phyloP scores from a whole-genome alignment of 2,329 filamentous ascomycete genomes.

The Coleophoma eucalyptorum region DNA sequence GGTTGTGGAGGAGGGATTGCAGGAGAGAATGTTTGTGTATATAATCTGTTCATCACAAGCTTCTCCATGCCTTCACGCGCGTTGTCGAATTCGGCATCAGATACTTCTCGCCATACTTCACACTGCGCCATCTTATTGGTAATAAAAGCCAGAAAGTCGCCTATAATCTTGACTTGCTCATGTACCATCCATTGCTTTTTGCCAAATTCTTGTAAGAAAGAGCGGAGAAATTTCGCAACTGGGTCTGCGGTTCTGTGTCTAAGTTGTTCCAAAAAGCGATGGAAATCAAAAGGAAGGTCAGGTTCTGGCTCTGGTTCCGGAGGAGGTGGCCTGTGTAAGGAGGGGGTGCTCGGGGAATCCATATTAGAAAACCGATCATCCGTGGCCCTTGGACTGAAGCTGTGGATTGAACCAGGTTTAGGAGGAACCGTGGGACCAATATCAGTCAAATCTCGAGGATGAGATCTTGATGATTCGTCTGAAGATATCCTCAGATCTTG shows the following conservation, averaged over 20 bases:
- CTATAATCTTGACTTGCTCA: constrained; percentile 98
- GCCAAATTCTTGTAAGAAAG: constrained; percentile 89
- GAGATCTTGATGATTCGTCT: constrained; percentile 5
- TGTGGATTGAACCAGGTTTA: constrained; percentile 27
- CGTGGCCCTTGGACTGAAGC: constrained; percentile 17
- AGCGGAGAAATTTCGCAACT: constrained; percentile 91
- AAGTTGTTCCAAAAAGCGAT: constrained; percentile 92
- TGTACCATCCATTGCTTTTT: constrained; percentile 99
- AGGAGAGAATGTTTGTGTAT: constrained; percentile 93
- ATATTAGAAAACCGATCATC: constrained; percentile 46
- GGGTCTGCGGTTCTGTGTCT: constrained; percentile 97
- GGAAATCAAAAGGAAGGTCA: constrained; percentile 90
- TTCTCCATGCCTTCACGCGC: constrained; percentile 99
- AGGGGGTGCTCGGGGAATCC: constrained; percentile 36
- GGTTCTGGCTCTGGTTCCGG: constrained; percentile 78
- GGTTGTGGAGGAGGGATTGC: constrained; percentile 81
- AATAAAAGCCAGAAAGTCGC: constrained; percentile 94
- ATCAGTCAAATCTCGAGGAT: constrained; percentile 21
- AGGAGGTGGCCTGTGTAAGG: constrained; percentile 59
- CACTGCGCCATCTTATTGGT: constrained; percentile 97
- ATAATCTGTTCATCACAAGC: constrained; percentile 96
- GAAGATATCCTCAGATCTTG: constrained; percentile 24
- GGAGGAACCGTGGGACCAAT: constrained; percentile 36
- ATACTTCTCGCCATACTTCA: constrained; percentile 94
- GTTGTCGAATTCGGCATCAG: constrained; percentile 97